Conservation (phyloP, 768 basidiomycete species). For the Suillus spraguei region DNA sequence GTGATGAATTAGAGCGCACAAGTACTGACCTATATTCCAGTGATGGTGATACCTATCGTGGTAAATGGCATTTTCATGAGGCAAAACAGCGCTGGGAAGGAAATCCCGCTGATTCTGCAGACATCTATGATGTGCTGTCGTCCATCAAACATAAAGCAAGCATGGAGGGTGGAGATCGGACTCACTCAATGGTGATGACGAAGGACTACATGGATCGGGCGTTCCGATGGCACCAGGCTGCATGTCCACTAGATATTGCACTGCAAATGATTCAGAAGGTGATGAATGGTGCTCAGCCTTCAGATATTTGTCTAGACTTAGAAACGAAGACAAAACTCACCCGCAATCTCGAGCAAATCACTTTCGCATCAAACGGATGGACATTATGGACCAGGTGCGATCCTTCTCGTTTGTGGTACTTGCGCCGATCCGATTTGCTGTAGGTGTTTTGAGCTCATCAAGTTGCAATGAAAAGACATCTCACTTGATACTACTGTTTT, state of each 20-base stretch:
- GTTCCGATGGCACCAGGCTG: too few relatives aligned
- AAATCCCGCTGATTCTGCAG: conserved; percentile 29
- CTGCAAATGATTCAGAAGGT: too few relatives aligned
- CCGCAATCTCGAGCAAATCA: too few relatives aligned
- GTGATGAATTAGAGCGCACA: not conserved
- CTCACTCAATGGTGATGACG: conserved; percentile 31
- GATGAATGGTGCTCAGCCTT: too few relatives aligned
- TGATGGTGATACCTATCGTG: not conserved
- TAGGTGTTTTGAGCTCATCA: conserved; percentile 35
- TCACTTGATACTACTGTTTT: too few relatives aligned
- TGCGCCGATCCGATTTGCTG: not conserved
- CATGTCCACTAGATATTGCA: too few relatives aligned
- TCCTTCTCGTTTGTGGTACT: fast-evolving
- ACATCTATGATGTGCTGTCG: conserved; percentile 27
- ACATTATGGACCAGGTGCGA: conserved; percentile 6
- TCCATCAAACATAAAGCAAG: conserved; percentile 25
- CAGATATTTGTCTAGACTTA: too few relatives aligned
- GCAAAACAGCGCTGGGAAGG: conserved; percentile 16
- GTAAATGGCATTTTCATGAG: not conserved
- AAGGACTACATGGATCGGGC: not conserved
- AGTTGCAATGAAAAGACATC: too few relatives aligned
- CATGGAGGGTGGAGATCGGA: conserved; percentile 22
- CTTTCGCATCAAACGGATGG: not conserved
- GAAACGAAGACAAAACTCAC: too few relatives aligned
- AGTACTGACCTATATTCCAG: not conserved